These are phyloP conservation scores for Graphiopsis chlorocephala DNA, from an alignment of 2,329 filamentous ascomycete genomes.

Conservation along the genomic window DNA sequence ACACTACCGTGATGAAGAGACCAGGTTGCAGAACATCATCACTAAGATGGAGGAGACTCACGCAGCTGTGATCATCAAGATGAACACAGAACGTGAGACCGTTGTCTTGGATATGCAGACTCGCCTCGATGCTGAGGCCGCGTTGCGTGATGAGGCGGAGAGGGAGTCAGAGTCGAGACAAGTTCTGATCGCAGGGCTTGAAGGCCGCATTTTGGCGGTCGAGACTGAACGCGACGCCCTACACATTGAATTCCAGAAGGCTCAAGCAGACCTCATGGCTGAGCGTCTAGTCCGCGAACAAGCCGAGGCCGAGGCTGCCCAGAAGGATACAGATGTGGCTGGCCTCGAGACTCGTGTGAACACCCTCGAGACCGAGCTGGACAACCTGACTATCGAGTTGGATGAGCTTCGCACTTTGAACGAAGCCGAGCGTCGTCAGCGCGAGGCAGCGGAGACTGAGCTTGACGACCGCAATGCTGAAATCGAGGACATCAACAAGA, in stretches of 20 bases:
- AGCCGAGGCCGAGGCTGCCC: slow-evolving; percentile 39
- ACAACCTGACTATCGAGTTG: slow-evolving; percentile 33
- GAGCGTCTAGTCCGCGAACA: slow-evolving; percentile 34
- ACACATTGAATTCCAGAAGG: slow-evolving; percentile 31
- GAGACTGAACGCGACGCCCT: slow-evolving; percentile 38
- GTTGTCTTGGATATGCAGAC: slow-evolving; percentile 37
- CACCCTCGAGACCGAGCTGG: slow-evolving; percentile 32
- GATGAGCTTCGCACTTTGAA: slow-evolving; percentile 37
- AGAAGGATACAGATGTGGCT: slow-evolving; percentile 37
- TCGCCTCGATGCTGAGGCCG: slow-evolving; percentile 37
- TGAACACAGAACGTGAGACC: slow-evolving; percentile 40
- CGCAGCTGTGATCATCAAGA: slow-evolving; percentile 33
- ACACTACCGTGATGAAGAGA: slow-evolving; percentile 40
- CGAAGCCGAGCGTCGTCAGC: slow-evolving; percentile 42
- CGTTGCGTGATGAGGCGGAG: slow-evolving; percentile 39
- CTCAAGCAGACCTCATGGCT: slow-evolving; percentile 35
- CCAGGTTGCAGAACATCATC: slow-evolving; percentile 38
- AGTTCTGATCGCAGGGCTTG: slow-evolving; percentile 39
- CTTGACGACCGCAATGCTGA: slow-evolving; percentile 43
- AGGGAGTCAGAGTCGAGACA: slow-evolving; percentile 39
- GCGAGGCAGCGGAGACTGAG: slow-evolving; percentile 42
- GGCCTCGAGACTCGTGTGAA: slow-evolving; percentile 39
- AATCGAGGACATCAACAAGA: slow-evolving; percentile 41
- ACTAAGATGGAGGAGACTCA: slow-evolving; percentile 41
- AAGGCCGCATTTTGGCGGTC: slow-evolving; percentile 37